Percentiles rank a stretch among this genome's conserved stretches.
Evolutionary conservation across 805 yeast genomes (phyloP).

Genomic region (Lipomyces chichibuensis): DNA sequence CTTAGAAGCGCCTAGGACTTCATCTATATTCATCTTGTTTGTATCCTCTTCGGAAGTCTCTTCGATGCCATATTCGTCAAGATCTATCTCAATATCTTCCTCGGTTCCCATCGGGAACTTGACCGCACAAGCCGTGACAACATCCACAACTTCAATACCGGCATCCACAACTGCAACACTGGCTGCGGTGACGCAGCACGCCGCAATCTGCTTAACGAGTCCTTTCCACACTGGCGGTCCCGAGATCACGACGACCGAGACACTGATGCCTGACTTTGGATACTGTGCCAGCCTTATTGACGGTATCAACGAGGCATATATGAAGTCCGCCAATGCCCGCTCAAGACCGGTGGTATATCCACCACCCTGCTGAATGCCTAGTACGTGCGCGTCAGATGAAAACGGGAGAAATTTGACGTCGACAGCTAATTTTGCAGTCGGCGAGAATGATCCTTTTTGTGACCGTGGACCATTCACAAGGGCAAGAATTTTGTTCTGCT

Average conservation of each 20-base stretch:
- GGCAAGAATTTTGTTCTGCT: slow-evolving; percentile 61
- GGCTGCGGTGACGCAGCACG: slow-evolving; percentile 55
- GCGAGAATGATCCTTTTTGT: slow-evolving; percentile 68
- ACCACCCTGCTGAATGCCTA: slow-evolving; percentile 27
- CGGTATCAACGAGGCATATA: slow-evolving; percentile 57
- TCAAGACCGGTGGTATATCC: slow-evolving; percentile 41
- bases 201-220: slow-evolving; percentile 45
- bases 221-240: slow-evolving; percentile 47
- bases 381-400: slow-evolving; percentile 47
- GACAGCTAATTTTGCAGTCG: slow-evolving; percentile 67
- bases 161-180: slow-evolving; percentile 82
- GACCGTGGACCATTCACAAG: slow-evolving; percentile 91
- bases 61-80: slow-evolving; percentile 18
- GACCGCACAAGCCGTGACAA: slow-evolving; percentile 56
- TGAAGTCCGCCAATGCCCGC: slow-evolving; percentile 52
- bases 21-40: neutral
- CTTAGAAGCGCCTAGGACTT: neutral
- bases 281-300: slow-evolving; percentile 67
- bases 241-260: slow-evolving; percentile 67
- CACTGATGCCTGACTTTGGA: slow-evolving; percentile 87
- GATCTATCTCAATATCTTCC: slow-evolving; percentile 7
- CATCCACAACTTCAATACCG: slow-evolving; percentile 75
- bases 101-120: slow-evolving; percentile 12
- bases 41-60: neutral
- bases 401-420: slow-evolving; percentile 59